A percentile compares a stretch with the other conserved stretches of the same genome.
Conservation (phyloP, 257 asterid species). For the Henckelia pumila region DNA sequence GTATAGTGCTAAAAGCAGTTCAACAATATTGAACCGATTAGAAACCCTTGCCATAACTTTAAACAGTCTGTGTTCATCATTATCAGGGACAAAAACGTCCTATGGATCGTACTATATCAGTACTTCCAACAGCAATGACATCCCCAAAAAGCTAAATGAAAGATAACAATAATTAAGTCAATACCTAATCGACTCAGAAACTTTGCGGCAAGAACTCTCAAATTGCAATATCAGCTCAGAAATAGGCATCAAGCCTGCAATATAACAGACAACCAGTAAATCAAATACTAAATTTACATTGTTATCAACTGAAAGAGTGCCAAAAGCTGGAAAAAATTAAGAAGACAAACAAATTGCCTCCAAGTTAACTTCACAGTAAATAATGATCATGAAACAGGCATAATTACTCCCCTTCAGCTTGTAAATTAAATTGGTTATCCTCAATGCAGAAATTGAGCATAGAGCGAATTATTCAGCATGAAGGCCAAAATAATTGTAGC, state of each 20-base stretch:
- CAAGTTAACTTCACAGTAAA: slow-evolving; percentile 15
- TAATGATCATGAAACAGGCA: neutral
- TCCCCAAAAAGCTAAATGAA: slow-evolving; percentile 5
- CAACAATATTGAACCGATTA: slow-evolving; percentile 2
- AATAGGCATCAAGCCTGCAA: slow-evolving; percentile 81
- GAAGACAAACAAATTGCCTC: slow-evolving; percentile 10
- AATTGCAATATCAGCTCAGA: slow-evolving; percentile 81
- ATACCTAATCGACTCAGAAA: slow-evolving; percentile 86
- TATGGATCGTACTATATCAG: neutral
- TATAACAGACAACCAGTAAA: slow-evolving; percentile 26
- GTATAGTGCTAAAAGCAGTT: slow-evolving; percentile 6
- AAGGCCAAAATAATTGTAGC: neutral
- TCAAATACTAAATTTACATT: slow-evolving; percentile 19
- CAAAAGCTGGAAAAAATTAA: slow-evolving; percentile 10
- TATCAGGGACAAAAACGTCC: neutral
- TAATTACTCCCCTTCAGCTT: neutral
- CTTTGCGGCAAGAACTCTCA: slow-evolving; percentile 83
- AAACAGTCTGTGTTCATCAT: neutral
- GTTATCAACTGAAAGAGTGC: slow-evolving; percentile 7
- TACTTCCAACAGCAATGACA: slow-evolving; percentile 8
- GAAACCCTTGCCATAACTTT: slow-evolving; percentile 5
- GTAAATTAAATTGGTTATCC: neutral
- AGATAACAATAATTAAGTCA: slow-evolving; percentile 13
- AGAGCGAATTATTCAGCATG: slow-evolving; percentile 7
- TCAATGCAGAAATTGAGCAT: neutral